Evolutionary conservation across 305 asterid genomes (phyloP), one percentile per base, ranked within the genome.

Genomic region (Fraxinus angustifolia): DNA sequence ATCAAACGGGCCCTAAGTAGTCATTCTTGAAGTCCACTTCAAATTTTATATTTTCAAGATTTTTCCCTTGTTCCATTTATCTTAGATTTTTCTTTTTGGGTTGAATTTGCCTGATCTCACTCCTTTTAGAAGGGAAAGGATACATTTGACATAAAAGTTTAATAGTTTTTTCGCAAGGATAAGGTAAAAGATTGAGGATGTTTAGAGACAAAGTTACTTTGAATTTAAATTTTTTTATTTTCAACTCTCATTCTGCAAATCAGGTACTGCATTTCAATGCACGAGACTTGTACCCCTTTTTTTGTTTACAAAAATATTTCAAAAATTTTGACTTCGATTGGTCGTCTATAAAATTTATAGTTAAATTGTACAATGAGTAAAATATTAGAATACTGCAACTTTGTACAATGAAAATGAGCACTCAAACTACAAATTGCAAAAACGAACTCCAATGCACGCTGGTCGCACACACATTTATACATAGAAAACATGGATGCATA

Each of bases 241-340:
- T 79, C 89, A 73, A 70, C 62, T 78, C 33, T 80, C 79, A 58
- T 40, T 84, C 58, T 45, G 83, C 80, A 5, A 53, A 79, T 58
- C 79, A 1, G 34, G 38, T 56, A 35, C 28, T 78, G 60, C 16
- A 28, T 38, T 73, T 79, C 78, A 82, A 40, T 80, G 42, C 67
- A 26, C 2, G 86, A 81, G 83, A 86, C 56, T 68, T 77, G 76
- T 80, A 84, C 82, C 4, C 30, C 28, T 73, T 11, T 48, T 58
- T 31, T 60, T 70, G 82, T 75, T 50, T 83, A 80, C 79, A 65
- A 16, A 21, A 79, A 85, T 78, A 76, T 76, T 80, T 77, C 79
- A 17, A 79, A 76, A 76, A 74, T 73, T 38, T 79, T 70, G 56
- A 78, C 7, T 38, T 34, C 73, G 73, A 77, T 67, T 45, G 76